phyloP scores from a whole-genome alignment of 1,284 basidiomycete species.

The Tilletiopsis washingtonensis region DNA sequence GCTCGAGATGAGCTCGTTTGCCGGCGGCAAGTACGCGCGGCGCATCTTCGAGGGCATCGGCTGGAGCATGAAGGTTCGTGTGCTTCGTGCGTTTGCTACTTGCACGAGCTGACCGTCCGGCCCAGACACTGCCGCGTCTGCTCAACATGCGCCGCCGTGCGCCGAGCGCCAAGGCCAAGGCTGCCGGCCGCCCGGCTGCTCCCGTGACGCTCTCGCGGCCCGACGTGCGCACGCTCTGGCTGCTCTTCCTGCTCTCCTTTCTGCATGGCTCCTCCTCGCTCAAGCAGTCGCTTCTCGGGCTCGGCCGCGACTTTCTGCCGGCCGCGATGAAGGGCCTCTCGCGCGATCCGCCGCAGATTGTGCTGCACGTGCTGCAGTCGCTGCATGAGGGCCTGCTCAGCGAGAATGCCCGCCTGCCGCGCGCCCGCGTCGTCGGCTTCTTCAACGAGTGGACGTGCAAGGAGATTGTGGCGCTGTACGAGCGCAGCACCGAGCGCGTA shows the following conservation, averaged over 20 bases:
- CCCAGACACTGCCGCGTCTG: constrained; percentile 16
- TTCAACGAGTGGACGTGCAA: constrained; percentile 35
- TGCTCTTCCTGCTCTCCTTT: constrained; percentile 37
- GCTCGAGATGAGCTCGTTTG: constrained; percentile 26
- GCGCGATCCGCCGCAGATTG: constrained; percentile 20
- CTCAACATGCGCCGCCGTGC: constrained; percentile 25
- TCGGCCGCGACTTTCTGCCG: constrained; percentile 27
- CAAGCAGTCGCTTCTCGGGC: constrained; percentile 19
- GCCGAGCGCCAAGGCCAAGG: constrained; percentile 1
- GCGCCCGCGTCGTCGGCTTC: constrained; percentile 29
- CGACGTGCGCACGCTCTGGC: constrained; percentile 39
- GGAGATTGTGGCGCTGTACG: constrained; percentile 32
- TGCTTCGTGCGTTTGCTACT: neutral
- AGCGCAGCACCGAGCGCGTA: constrained; percentile 47
- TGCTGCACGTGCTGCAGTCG: constrained; percentile 5
- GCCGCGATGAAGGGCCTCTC: constrained; percentile 25
- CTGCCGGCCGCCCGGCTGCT: too few relatives aligned
- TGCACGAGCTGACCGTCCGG: too few relatives aligned
- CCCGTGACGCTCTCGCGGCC: constrained; percentile 16
- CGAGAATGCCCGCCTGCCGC: constrained; percentile 23
- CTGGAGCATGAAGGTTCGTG: constrained; percentile 26
- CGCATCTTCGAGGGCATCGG: constrained; percentile 36
- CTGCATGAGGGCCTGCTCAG: constrained; percentile 37
- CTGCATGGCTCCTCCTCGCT: constrained; percentile 15
- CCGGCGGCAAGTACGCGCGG: constrained; percentile 22